These are phyloP conservation scores for Grammothele lineata DNA, from an alignment of 768 basidiomycete genomes.

Conservation along the genomic window DNA sequence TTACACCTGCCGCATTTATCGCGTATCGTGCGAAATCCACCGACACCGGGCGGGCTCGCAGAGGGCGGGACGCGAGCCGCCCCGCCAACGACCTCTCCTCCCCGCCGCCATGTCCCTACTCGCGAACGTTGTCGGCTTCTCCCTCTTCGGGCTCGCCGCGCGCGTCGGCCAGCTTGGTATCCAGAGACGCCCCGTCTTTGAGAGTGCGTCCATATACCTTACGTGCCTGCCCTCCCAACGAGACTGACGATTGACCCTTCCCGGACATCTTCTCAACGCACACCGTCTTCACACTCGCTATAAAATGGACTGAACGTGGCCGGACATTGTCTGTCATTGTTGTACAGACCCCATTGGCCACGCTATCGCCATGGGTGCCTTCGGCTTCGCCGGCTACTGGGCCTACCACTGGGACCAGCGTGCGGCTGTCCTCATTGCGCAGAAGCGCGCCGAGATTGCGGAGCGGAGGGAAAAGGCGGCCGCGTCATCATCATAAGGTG, in stretches of 20 bases:
- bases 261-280: too few relatives aligned
- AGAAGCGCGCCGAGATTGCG: slow-evolving; percentile 58
- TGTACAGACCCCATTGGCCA: slow-evolving; percentile 76
- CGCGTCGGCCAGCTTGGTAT: slow-evolving; percentile 86
- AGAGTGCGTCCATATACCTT: slow-evolving; percentile 55
- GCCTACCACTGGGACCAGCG: slow-evolving; percentile 62
- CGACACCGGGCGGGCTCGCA: background rate
- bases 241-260: background rate
- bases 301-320: too few relatives aligned
- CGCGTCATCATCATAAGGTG: too few relatives aligned
- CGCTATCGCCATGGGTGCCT: slow-evolving; percentile 59
- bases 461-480: slow-evolving; percentile 37
- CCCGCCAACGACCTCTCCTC: background rate
- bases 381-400: slow-evolving; percentile 75
- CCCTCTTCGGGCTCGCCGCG: slow-evolving; percentile 76
- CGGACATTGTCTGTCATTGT: too few relatives aligned
- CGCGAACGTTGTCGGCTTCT: slow-evolving; percentile 71
- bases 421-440: slow-evolving; percentile 55
- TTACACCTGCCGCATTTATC: background rate
- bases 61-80: too few relatives aligned
- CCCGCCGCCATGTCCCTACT: slow-evolving; percentile 52
- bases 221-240: background rate
- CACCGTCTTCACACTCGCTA: too few relatives aligned
- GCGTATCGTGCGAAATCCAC: background rate
- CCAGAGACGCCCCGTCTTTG: slow-evolving; percentile 72